Percentiles rank a stretch among this genome's conserved stretches.
These are phyloP conservation scores for Xylaria multiplex DNA, from an alignment of 2,329 filamentous ascomycete genomes.

Conservation along the genomic window DNA sequence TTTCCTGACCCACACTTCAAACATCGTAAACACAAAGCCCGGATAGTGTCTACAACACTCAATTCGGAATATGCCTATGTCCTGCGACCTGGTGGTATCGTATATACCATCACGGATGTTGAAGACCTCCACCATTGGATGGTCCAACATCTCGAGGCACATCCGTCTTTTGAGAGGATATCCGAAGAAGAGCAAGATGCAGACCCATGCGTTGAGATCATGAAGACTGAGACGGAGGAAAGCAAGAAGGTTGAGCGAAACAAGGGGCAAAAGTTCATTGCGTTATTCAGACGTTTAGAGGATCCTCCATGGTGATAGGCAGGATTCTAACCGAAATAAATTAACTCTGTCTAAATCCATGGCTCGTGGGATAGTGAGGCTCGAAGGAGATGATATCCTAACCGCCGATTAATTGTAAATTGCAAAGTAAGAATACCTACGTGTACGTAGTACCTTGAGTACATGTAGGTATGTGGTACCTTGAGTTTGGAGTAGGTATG, in stretches of 20 bases:
- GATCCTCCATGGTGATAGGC: constrained; percentile 77
- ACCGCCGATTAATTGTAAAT: no score
- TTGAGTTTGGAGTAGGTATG: no score
- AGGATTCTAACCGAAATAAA: constrained; percentile 1
- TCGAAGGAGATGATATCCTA: background rate
- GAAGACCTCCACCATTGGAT: constrained; percentile 95
- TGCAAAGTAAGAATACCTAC: no score
- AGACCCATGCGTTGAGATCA: constrained; percentile 77
- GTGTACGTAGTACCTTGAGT: no score
- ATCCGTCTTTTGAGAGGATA: constrained; percentile 82
- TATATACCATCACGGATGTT: constrained; percentile 98
- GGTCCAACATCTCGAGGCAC: constrained; percentile 82
- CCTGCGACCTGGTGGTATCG: constrained; percentile 80
- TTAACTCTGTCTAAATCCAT: background rate
- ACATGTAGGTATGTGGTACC: no score
- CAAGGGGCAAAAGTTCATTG: constrained; percentile 89
- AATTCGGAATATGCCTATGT: constrained; percentile 95
- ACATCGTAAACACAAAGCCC: constrained; percentile 93
- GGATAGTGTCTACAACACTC: constrained; percentile 88
- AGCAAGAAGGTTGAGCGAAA: constrained; percentile 96
- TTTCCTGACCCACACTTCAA: constrained; percentile 99
- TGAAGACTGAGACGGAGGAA: constrained; percentile 90
- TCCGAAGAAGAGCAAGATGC: constrained; percentile 71
- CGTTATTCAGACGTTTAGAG: constrained; percentile 81
- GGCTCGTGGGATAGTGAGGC: background rate